Conservation (phyloP, 208 protist species). For the Angomonas deanei region DNA sequence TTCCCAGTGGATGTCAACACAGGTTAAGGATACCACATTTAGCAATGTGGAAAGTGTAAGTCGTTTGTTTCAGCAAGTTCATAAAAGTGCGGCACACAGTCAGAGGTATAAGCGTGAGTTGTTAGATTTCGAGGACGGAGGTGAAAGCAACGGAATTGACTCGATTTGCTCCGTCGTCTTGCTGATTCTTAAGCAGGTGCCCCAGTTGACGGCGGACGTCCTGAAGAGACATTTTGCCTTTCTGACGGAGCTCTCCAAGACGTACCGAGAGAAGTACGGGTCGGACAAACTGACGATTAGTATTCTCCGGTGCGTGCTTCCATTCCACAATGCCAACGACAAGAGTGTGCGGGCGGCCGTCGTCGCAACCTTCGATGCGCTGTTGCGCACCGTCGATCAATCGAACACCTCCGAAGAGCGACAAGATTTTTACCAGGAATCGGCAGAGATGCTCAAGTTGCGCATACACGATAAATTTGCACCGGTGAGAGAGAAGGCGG, state of each 20-base stretch:
- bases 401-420: conserved; percentile 67
- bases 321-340: conserved; percentile 82
- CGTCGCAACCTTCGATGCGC: conserved; percentile 53
- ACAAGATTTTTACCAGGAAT: conserved; percentile 79
- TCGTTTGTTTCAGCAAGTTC: conserved; percentile 72
- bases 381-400: conserved; percentile 79
- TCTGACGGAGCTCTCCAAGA: conserved; percentile 51
- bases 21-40: neutral
- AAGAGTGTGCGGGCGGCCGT: conserved; percentile 76
- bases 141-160: conserved; percentile 10
- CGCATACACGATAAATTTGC: conserved; percentile 75
- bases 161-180: conserved; percentile 54
- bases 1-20: no score
- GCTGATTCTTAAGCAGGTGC: conserved; percentile 68
- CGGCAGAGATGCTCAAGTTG: conserved; percentile 73
- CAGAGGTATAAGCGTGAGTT: conserved; percentile 58
- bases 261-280: conserved; percentile 45
- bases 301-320: conserved; percentile 42
- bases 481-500: conserved; percentile 59
- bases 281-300: conserved; percentile 58
- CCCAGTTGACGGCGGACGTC: conserved; percentile 59
- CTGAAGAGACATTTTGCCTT: conserved; percentile 79
- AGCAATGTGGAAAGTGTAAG: conserved; percentile 21
- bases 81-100: conserved; percentile 67
- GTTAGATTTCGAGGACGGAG: conserved; percentile 16